These are phyloP conservation scores for Mixia osmundae DNA, from an alignment of 1,284 basidiomycete species.

Conservation along the genomic window DNA sequence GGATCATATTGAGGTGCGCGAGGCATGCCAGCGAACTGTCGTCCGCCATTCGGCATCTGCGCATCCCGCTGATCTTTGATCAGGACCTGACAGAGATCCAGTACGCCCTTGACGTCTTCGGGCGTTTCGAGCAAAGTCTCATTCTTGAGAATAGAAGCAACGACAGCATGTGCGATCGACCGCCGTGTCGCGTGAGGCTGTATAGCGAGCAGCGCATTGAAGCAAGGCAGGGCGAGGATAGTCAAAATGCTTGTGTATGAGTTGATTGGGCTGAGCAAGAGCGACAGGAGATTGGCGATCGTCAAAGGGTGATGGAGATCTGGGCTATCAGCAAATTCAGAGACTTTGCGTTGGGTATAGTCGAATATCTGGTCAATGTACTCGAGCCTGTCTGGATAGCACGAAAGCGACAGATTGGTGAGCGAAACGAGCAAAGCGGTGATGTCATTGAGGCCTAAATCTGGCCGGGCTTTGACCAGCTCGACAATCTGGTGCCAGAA, in stretches of 20 bases:
- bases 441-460: conserved; percentile 81
- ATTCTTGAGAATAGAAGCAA: conserved; percentile 78
- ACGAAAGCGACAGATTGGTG: conserved; percentile 74
- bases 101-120: conserved; percentile 70
- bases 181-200: conserved; percentile 73
- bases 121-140: conserved; percentile 74
- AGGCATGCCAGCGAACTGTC: conserved; percentile 1
- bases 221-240: conserved; percentile 69
- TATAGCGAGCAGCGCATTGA: conserved; percentile 49
- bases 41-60: conserved; percentile 15
- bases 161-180: conserved; percentile 69
- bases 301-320: conserved; percentile 71
- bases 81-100: conserved; percentile 70
- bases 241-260: conserved; percentile 84
- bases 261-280: conserved; percentile 74
- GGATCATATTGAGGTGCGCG: conserved; percentile 29
- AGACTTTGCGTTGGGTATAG: conserved; percentile 62
- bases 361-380: conserved; percentile 82
- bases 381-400: conserved; percentile 80
- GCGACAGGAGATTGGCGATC: conserved; percentile 59
- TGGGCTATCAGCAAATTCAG: conserved; percentile 58
- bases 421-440: conserved; percentile 80
- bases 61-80: conserved; percentile 67
- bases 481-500: conserved; percentile 97
- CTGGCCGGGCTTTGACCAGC: conserved; percentile 83